phyloP scores from a whole-genome alignment of 352 stramenopile genomes.

The Pythium utonaiense region DNA sequence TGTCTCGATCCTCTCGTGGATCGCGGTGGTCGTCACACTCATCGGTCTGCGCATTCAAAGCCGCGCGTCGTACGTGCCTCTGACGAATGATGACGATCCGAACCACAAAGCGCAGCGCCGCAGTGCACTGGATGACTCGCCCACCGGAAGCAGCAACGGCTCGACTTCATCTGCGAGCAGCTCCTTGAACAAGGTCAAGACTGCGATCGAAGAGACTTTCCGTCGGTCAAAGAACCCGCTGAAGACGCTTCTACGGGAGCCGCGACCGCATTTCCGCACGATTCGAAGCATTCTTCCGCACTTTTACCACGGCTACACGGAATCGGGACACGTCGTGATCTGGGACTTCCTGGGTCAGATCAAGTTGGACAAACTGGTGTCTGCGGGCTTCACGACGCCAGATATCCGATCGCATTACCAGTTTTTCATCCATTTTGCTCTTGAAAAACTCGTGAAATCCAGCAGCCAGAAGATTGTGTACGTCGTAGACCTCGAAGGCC shows the following conservation, averaged over 20 bases:
- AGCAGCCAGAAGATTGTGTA: constrained; percentile 69
- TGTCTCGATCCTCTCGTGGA: constrained; percentile 66
- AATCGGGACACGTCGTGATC: constrained; percentile 59
- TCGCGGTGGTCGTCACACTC: constrained; percentile 64
- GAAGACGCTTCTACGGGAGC: constrained; percentile 43
- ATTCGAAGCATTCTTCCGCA: constrained; percentile 71
- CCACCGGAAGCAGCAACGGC: constrained; percentile 18
- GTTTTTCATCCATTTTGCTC: constrained; percentile 72
- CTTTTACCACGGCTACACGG: constrained; percentile 75
- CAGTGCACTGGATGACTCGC: constrained; percentile 28
- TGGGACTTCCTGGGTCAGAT: constrained; percentile 80
- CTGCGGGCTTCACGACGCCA: constrained; percentile 63
- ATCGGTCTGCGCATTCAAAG: constrained; percentile 59
- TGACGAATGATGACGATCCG: constrained; percentile 51
- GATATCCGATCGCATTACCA: constrained; percentile 73
- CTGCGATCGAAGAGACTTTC: constrained; percentile 66
- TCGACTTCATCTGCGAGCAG: constrained; percentile 16
- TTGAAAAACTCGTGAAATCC: constrained; percentile 62
- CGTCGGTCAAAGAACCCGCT: constrained; percentile 33
- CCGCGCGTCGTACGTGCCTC: constrained; percentile 60
- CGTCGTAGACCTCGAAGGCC: constrained; percentile 70
- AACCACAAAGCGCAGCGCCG: constrained; percentile 40
- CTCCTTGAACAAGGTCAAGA: constrained; percentile 60
- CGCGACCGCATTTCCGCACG: constrained; percentile 66
- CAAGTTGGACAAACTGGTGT: constrained; percentile 69